phyloP scores from a whole-genome alignment of 2,329 filamentous ascomycete genomes.

The Apiospora kogelbergensis region DNA sequence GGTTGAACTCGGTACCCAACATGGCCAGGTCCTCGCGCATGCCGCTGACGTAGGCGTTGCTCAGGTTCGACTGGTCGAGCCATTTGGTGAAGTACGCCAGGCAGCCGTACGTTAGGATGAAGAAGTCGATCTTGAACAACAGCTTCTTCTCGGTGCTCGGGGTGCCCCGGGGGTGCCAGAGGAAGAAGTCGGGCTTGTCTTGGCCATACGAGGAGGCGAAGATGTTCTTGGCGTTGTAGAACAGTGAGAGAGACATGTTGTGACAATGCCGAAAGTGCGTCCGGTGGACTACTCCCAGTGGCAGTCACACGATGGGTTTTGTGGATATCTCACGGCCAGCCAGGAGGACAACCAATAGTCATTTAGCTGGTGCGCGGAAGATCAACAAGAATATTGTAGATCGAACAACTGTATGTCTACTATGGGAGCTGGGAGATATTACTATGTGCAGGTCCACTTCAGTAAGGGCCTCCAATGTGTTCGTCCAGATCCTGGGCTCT shows the following conservation, averaged over 20 bases:
- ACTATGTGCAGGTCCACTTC: background rate
- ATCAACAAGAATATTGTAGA: background rate
- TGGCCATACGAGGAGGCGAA: slow-evolving; percentile 30
- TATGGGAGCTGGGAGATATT: background rate
- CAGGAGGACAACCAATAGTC: too few species aligned
- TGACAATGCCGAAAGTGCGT: too few species aligned
- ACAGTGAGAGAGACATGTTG: slow-evolving; percentile 16
- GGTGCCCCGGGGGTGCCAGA: slow-evolving; percentile 28
- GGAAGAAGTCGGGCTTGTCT: slow-evolving; percentile 24
- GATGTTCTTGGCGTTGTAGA: slow-evolving; percentile 22
- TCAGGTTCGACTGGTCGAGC: slow-evolving; percentile 26
- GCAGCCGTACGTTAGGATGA: slow-evolving; percentile 29
- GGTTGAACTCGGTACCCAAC: slow-evolving; percentile 20
- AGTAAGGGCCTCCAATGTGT: background rate
- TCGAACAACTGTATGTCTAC: background rate
- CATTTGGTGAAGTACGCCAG: slow-evolving; percentile 29
- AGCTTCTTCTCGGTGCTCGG: slow-evolving; percentile 25
- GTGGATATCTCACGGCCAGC: too few species aligned
- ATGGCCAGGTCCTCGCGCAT: slow-evolving; percentile 24
- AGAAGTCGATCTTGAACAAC: slow-evolving; percentile 31
- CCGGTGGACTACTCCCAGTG: too few species aligned
- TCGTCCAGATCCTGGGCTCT: background rate
- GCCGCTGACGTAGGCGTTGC: slow-evolving; percentile 27
- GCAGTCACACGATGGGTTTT: too few species aligned
- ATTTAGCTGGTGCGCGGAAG: background rate